phyloP scores from a whole-genome alignment of 257 asterid species.

The Craterostigma plantagineum region DNA sequence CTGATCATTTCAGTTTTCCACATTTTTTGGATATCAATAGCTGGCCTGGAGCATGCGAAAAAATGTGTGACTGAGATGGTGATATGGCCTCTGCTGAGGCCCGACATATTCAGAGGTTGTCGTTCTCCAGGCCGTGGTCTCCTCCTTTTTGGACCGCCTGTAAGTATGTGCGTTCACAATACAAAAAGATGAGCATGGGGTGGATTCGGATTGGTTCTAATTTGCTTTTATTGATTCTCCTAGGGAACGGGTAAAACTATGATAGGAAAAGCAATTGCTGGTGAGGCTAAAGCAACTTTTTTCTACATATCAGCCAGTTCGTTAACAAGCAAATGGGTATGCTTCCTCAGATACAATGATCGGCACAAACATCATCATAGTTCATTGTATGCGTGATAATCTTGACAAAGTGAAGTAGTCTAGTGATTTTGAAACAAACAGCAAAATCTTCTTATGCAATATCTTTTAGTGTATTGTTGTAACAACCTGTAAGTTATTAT shows the following conservation, averaged over 20 bases:
- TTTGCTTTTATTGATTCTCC: constrained; percentile 13
- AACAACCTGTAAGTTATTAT: too few species aligned
- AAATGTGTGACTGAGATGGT: constrained; percentile 99
- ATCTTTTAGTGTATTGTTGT: too few species aligned
- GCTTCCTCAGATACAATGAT: constrained; percentile 3
- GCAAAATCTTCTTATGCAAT: too few species aligned
- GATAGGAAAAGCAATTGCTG: constrained; percentile 99
- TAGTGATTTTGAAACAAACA: background rate
- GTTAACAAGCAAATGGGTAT: constrained; percentile 96
- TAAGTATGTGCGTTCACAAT: constrained; percentile 19
- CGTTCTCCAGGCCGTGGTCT: constrained; percentile 99
- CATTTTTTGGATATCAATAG: constrained; percentile 16
- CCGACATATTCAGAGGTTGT: constrained; percentile 92
- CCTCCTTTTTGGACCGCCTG: constrained; percentile 99
- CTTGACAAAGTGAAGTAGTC: background rate
- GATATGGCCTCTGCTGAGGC: constrained; percentile 94
- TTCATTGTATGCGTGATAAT: background rate
- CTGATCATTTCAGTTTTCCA: background rate
- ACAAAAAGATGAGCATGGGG: background rate
- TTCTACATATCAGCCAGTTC: constrained; percentile 99
- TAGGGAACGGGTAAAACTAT: constrained; percentile 99
- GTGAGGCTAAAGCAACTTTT: constrained; percentile 98
- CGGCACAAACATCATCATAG: background rate
- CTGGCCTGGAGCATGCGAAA: constrained; percentile 98
- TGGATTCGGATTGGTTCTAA: constrained; percentile 7